A percentile compares a stretch with the other conserved stretches of the same genome.
Conservation (phyloP, 129 eudicot species). For the Centella asiatica region DNA sequence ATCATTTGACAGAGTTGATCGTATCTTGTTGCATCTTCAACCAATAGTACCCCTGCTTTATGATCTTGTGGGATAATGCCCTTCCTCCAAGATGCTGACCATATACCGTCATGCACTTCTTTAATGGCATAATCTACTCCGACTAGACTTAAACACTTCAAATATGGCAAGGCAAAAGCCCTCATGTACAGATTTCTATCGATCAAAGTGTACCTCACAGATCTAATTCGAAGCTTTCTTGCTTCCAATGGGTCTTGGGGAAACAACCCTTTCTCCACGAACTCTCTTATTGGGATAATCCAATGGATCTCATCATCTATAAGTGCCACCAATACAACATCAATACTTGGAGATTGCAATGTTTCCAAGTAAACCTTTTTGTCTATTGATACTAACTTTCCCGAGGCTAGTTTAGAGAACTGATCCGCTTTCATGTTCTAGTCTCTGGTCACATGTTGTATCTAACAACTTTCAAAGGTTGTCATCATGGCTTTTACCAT, state of each 20-base stretch:
- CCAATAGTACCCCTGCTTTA: background rate
- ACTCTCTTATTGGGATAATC: background rate
- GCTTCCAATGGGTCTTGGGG: background rate
- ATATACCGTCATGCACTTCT: background rate
- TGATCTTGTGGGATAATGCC: background rate
- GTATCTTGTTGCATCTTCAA: no score
- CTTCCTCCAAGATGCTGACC: background rate
- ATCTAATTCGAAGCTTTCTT: background rate
- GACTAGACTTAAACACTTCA: background rate
- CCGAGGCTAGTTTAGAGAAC: no score
- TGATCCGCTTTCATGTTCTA: no score
- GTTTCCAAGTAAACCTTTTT: background rate
- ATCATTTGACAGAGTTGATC: no score
- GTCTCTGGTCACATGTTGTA: no score
- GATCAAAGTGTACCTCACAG: background rate
- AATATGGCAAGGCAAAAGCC: background rate
- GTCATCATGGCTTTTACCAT: no score
- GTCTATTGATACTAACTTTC: no score
- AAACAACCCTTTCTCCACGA: background rate
- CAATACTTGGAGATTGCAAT: background rate
- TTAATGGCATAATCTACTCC: background rate
- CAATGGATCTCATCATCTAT: background rate
- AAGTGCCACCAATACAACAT: background rate
- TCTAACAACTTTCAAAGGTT: no score
- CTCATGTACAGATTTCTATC: background rate